These are phyloP conservation scores for Sarocladium brachiariae DNA, from an alignment of 2,329 filamentous ascomycete genomes.

Conservation along the genomic window DNA sequence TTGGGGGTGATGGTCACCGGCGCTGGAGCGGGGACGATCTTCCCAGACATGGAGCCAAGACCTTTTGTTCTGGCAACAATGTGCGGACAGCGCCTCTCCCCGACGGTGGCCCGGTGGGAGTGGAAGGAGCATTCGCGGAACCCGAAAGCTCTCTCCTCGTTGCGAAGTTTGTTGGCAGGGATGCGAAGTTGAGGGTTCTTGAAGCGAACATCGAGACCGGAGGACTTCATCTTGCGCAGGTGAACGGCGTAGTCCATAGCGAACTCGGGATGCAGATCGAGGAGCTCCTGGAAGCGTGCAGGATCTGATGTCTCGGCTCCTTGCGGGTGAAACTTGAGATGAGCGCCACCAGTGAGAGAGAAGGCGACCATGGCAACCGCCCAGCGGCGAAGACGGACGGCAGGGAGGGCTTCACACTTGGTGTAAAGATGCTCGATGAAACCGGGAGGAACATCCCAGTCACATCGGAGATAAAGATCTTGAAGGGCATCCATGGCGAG, in stretches of 20 bases:
- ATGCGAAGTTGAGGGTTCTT: slow-evolving; percentile 57
- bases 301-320: slow-evolving; percentile 20
- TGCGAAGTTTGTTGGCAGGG: slow-evolving; percentile 47
- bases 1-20: not conserved
- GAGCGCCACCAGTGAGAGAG: slow-evolving; percentile 32
- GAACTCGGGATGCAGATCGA: slow-evolving; percentile 39
- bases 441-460: slow-evolving; percentile 49
- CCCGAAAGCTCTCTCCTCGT: slow-evolving; percentile 52
- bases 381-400: slow-evolving; percentile 50
- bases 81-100: slow-evolving; percentile 48
- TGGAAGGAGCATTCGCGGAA: slow-evolving; percentile 57
- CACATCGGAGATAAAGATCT: slow-evolving; percentile 50
- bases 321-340: slow-evolving; percentile 20
- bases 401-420: slow-evolving; percentile 41
- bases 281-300: slow-evolving; percentile 34
- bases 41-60: not conserved
- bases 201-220: slow-evolving; percentile 43
- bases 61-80: not conserved
- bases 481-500: slow-evolving; percentile 51
- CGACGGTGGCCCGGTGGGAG: slow-evolving; percentile 47
- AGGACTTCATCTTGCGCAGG: slow-evolving; percentile 43
- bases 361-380: slow-evolving; percentile 55
- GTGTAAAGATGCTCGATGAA: slow-evolving; percentile 47
- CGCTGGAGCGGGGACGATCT: slow-evolving; percentile 1
- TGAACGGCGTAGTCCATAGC: slow-evolving; percentile 44